Base-by-base conservation (phyloP, 345 rosid genomes). In the Litchi chinensis region DNA sequence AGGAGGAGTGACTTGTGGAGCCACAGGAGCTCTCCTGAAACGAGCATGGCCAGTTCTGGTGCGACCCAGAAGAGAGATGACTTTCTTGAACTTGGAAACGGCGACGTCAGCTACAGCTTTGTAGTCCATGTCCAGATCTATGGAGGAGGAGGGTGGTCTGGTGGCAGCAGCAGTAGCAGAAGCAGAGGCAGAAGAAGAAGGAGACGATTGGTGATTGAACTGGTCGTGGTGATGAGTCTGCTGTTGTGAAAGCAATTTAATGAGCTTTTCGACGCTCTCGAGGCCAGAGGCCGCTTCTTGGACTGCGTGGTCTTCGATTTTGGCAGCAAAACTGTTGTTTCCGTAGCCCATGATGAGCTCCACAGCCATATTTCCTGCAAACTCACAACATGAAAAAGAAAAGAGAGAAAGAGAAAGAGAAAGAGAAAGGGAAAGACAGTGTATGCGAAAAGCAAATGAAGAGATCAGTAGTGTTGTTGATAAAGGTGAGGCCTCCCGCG, bases 1-100 rank as follows among this genome's bases (percentile, higher is more conserved):
- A 10, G 76, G 46, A 22, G 28, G 75, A 62, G 21, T 16, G 22
- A 48, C 68, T 19, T 60, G 39, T 46, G 77, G 56, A 65, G 76
- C 68, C 12, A 86, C 52, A 52, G 95, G 96, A 74, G 86, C 97
- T 2, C 98, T 85, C 70, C 98, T 81, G 71, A 96, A 96, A 73
- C 99, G 95, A 62, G 99, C 99, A 62, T 94, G 99, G 19, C 99
- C 99, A 74, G 93, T 94, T 74, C 94, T 79, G 65, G 88, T 89
- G 37, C 94, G 93, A 74, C 91, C 94, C 76, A 94, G 84, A n/a
- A 93, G 93, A 68, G 99, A 94, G 56, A 96, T 93, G 7, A 94
- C 95, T 65, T 83, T 90, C 80, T 83, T 89, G 86, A 96, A 96
- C 90, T 93, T 93, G 0, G 95, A 89, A 65, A 96, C 97, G 57